Percentiles rank a stretch among this genome's conserved stretches.
Conservation (phyloP, 306 rosid species). For the Calophaca sinica region DNA sequence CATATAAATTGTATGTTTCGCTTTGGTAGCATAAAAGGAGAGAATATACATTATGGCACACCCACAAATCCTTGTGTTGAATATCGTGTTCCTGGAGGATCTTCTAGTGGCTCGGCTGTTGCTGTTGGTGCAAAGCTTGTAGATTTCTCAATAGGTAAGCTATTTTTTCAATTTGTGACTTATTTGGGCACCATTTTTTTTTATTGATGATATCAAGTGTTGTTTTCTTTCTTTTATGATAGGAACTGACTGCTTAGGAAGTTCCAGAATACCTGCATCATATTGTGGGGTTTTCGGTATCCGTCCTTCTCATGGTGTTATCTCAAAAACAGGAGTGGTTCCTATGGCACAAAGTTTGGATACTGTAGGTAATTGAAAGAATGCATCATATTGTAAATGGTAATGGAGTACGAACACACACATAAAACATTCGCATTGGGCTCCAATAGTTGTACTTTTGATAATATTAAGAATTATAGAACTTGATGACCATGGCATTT, state of each 20-base stretch:
- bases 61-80: constrained; percentile 57
- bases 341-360: constrained; percentile 92
- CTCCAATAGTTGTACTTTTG: no score
- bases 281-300: no score
- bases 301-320: constrained; percentile 64
- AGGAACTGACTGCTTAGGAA: no score
- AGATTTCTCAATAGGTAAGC: constrained; percentile 79
- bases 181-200: constrained; percentile 20
- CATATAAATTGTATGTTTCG: background rate
- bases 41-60: no score
- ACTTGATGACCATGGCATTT: no score
- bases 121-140: constrained; percentile 79
- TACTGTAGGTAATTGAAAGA: constrained; percentile 67
- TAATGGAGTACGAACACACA: no score
- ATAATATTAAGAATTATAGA: no score
- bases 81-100: constrained; percentile 58
- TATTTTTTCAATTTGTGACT: constrained; percentile 30
- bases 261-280: no score
- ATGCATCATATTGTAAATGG: background rate
- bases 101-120: constrained; percentile 61
- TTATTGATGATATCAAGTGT: constrained; percentile 20
- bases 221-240: background rate
- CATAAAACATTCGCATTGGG: no score
- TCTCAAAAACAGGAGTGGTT: constrained; percentile 70
- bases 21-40: constrained; percentile 54